Base-by-base conservation (phyloP, 345 rosid genomes). In the Gossypium thurberi region DNA sequence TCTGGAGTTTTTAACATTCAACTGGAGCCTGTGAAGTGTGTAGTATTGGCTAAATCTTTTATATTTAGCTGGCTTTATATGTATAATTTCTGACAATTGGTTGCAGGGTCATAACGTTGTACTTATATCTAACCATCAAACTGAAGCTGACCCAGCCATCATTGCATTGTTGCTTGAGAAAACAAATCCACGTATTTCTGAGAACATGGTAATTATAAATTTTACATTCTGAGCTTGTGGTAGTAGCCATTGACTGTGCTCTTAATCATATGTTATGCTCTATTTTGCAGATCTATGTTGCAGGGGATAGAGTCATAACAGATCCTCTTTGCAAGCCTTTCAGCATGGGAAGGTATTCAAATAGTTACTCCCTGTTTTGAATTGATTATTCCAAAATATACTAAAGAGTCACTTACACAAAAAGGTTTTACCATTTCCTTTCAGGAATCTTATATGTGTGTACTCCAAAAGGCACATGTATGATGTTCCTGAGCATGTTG, bases 321-420 rank as follows among this genome's bases (percentile, higher is more conserved):
- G 99, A 95, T 85, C 92, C 97, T 83, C 98, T 95, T 72, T 89
- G 99, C 87, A 90, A 88, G 87, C 99, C 99, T 63, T 95, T 95
- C 82, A 95, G 99, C 80, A 89, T 95, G 85, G 99, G 99, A 84
- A 92, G 99, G 99, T 95, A 79, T 76, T 82, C 26, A 10, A 15
- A 33, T 47, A 37, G 23, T 74, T 60, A 23, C 75, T 44, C 14
- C 8, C 21, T 25, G 21, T 40, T 71, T 68, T 66, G 62, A 57
- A 63, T 52, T 79, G 75, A 40, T 77, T 78, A 44, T 74, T 43
- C 52, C 80, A 74, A 76, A 61, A 56, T 72, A 56, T 84, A 78
- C 60, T 47, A 65, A 23, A 68, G 47, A 25, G 65, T 50, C 82
- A 50, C 60, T 68, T 58, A 23, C 63, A 23, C n/a, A 71, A 72